Evolutionary conservation across 2,329 filamentous ascomycete genomes (phyloP).

Genomic region (Nigrograna mackinnonii): DNA sequence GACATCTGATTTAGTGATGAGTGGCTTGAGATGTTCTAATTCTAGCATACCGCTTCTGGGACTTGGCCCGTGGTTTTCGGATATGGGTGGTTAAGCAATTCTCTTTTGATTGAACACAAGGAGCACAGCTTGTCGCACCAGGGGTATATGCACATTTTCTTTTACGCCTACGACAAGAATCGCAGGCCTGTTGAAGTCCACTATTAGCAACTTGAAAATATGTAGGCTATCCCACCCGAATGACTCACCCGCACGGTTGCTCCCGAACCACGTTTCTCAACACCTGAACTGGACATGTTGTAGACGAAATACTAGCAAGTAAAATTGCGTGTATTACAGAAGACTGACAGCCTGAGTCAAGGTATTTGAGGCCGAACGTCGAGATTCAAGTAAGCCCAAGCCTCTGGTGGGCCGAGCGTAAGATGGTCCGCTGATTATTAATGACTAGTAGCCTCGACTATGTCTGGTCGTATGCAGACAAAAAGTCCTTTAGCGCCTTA

Average conservation of each 20-base stretch:
- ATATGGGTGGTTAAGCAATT: conserved; percentile 26
- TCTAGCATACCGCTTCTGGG: conserved; percentile 26
- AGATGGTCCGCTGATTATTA: too few relatives aligned
- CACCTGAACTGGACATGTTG: conserved; percentile 3
- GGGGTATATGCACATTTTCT: conserved; percentile 23
- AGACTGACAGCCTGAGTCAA: too few relatives aligned
- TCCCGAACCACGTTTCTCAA: conserved; percentile 7
- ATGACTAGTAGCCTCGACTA: too few relatives aligned
- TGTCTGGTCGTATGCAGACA: too few relatives aligned
- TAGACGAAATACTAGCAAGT: too few relatives aligned
- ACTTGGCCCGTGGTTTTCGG: conserved; percentile 23
- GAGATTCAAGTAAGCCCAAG: too few relatives aligned
- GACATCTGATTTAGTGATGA: neutral
- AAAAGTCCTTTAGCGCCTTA: too few relatives aligned
- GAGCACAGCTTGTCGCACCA: conserved; percentile 19
- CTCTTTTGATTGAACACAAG: conserved; percentile 24
- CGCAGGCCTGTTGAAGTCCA: conserved; percentile 18
- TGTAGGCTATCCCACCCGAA: neutral
- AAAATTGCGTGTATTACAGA: too few relatives aligned
- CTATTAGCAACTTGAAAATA: neutral
- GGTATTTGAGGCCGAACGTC: too few relatives aligned
- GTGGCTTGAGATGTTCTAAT: too few relatives aligned
- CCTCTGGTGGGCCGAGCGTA: too few relatives aligned
- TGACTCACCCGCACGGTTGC: conserved; percentile 6
- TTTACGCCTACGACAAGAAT: conserved; percentile 29